These are phyloP conservation scores for Euphorbia schlechtendalii DNA, from an alignment of 441 rosid species.

Conservation along the genomic window DNA sequence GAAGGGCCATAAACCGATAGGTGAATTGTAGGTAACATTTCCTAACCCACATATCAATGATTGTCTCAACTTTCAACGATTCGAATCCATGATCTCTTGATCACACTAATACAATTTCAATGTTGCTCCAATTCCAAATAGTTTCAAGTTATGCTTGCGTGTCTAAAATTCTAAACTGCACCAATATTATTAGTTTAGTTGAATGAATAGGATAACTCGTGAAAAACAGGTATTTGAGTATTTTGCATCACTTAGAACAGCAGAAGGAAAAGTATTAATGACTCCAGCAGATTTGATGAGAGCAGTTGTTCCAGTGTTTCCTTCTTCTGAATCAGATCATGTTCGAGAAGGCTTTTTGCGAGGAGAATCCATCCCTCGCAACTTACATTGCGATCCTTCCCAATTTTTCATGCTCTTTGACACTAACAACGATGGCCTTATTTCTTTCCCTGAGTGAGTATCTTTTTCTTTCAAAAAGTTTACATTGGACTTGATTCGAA, in stretches of 20 bases:
- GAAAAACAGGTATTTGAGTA: slow-evolving; percentile 67
- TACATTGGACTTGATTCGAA: neutral
- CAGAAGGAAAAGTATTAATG: slow-evolving; percentile 68
- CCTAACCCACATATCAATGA: no score
- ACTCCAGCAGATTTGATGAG: slow-evolving; percentile 85
- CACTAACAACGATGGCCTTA: slow-evolving; percentile 61
- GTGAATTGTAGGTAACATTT: no score
- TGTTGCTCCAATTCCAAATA: no score
- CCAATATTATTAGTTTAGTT: no score
- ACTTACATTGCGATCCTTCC: slow-evolving; percentile 60
- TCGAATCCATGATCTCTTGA: no score
- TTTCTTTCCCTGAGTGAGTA: slow-evolving; percentile 88
- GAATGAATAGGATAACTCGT: no score
- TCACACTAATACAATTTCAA: no score
- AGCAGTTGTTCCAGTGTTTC: slow-evolving; percentile 80
- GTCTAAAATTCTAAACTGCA: no score
- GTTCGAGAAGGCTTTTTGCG: slow-evolving; percentile 75
- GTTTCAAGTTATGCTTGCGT: no score
- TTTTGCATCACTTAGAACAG: slow-evolving; percentile 55
- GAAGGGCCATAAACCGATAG: no score
- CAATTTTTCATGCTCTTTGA: slow-evolving; percentile 88
- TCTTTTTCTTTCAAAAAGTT: neutral
- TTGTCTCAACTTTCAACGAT: no score
- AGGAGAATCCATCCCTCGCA: slow-evolving; percentile 76
- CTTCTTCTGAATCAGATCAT: slow-evolving; percentile 76